Evolutionary conservation across 352 stramenopile genomes (phyloP), one percentile per base, ranked within the genome.

Genomic region (Saprolegnia diclina): DNA sequence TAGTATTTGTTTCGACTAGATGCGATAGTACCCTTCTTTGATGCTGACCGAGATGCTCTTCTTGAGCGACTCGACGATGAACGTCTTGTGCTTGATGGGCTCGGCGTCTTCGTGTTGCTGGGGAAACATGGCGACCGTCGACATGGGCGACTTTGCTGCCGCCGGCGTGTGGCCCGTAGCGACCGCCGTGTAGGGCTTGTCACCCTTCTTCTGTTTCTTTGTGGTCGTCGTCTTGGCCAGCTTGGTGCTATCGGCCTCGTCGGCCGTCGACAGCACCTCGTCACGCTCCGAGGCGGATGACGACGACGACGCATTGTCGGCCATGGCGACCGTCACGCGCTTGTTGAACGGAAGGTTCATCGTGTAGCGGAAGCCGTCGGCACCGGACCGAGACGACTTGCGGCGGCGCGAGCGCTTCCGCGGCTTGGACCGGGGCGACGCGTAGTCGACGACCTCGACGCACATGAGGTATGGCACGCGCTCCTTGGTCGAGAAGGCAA

Each of bases 401-500:
- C 52, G 52, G 11, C 35, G 52, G 11, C 52, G 52, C 19, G 52
- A 59, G 1, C 59, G 57, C 57, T 11, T n/a, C 10, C 19, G 14
- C 45, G 21, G 40, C n/a, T 46, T 65, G 40, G 18, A 37, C 0
- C 71, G 67, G 0, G 72, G 14, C 10, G 74, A 70, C 16, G 81
- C 80, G 62, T 91, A 92, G 62, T 94, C 85, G 44, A 94, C 72
- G 7, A 94, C 86, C 52, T 94, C 86, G 1, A 94, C 77, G 56
- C 84, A 90, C 18, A 94, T 64, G 29, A 94, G 88, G 56, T 90
- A 94, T 13, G 86, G 86, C 42, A 92, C 86, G n/a, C 86, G 79
- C 54, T 92, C 82, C 40, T 92, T 92, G 0, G 86, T 94, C 0
- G 83, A 92, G 46, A 94, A 94, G 9, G 82, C 83, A 62, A 92